Evolutionary conservation across 2,329 filamentous ascomycete species (phyloP).

Genomic region (Alternaria brassicae): DNA sequence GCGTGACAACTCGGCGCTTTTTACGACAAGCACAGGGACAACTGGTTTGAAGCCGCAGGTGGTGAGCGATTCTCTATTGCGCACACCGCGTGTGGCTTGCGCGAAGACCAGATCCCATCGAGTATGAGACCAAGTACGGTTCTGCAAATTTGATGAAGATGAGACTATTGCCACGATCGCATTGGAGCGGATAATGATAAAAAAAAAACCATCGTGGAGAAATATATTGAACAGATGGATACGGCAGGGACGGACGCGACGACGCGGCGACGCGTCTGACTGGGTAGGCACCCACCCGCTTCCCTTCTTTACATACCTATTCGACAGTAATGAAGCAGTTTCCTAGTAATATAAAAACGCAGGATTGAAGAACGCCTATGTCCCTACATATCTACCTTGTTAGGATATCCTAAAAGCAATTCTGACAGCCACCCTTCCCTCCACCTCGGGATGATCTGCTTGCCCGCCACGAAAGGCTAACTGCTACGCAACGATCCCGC

Average conservation of each 20-base stretch:
- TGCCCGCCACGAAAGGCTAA: no score
- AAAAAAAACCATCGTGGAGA: background rate
- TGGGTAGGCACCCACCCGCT: background rate
- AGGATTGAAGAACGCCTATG: no score
- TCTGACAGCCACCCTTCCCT: no score
- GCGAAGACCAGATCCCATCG: background rate
- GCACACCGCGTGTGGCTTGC: background rate
- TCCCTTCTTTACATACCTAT: no score
- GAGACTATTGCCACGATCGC: background rate
- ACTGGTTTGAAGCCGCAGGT: background rate
- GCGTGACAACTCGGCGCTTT: background rate
- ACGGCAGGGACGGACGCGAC: background rate
- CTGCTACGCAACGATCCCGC: no score
- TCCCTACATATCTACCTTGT: no score
- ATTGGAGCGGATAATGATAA: background rate
- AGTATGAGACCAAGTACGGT: background rate
- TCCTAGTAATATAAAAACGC: no score
- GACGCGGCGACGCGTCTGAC: background rate
- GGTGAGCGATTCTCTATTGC: background rate
- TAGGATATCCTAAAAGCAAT: no score
- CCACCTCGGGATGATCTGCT: no score
- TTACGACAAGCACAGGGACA: background rate
- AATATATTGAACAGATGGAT: background rate
- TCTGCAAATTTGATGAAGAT: no score
- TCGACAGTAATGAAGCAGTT: no score